Evolutionary conservation across 2,329 filamentous ascomycete species (phyloP), one percentile per base, ranked within the genome.

Genomic region (Pleomassaria siparia): DNA sequence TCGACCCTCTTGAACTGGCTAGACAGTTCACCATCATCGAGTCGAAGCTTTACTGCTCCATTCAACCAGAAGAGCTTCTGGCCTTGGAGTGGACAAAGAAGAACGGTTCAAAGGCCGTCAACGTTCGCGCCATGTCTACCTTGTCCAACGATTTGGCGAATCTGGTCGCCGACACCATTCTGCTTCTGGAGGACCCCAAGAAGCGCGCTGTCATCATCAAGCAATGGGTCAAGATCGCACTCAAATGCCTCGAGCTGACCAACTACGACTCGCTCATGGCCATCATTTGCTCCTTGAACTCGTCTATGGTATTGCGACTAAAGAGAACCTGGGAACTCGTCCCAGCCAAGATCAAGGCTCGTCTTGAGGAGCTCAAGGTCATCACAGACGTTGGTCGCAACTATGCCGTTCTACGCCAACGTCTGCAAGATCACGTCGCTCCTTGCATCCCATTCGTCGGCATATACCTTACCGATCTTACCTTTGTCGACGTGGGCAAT

Each of bases 241-340:
- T 87, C 59, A 89, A 88, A 61, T 95, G 90, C 56, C 77, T 95
- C 4, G 89, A 94, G 63, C 80, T 97, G 21, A 87, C 94, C 74
- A 99, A 99, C 74, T 99, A 96, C 61, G 92, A 99, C 65, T 89
- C 90, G 0, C 76, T 99, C 10, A 96, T 97, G 91, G 91, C 94
- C 7, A 96, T 99, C 59, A 90, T 96, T 62, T 96, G 91, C 76
- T 91, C 89, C 9, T 74, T 99, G 40, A 95, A 95, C 72, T 91
- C 88, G 47, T 95, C 91, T 13, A 92, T 91, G 60, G 92, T 99
- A 58, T 84, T 85, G 45, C 88, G 94, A 16, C 77, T 99, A 8
- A 89, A 88, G 66, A 88, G 86, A 63, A 99, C 94, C 0, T 99
- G 94, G 94, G 94, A 97, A 45, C 71, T 85, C 11, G 84, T 99